Evolutionary conservation across 2,329 filamentous ascomycete species (phyloP).

Genomic region (Alternaria angustiovoidea): DNA sequence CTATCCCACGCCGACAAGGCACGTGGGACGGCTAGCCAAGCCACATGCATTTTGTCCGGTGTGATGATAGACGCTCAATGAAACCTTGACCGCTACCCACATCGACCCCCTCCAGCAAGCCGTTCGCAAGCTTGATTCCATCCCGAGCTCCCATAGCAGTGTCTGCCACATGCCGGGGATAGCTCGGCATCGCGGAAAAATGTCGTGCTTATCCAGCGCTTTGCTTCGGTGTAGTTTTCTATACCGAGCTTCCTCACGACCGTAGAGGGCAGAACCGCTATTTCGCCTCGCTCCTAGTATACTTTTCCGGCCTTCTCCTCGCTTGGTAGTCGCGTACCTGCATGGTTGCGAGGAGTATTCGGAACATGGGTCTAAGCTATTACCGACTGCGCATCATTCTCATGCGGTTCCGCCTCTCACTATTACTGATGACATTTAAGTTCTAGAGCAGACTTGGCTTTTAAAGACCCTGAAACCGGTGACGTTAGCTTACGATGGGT

Average conservation of each 20-base stretch:
- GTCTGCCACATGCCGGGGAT: slow-evolving; percentile 9
- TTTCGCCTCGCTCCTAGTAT: slow-evolving; percentile 9
- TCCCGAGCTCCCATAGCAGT: slow-evolving; percentile 5
- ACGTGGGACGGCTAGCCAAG: slow-evolving; percentile 24
- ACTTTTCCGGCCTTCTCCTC: slow-evolving; percentile 18
- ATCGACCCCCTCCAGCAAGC: slow-evolving; percentile 5
- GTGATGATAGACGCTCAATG: slow-evolving; percentile 4
- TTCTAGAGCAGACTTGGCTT: neutral
- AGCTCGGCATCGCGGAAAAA: slow-evolving; percentile 36
- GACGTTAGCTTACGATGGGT: slow-evolving; percentile 1
- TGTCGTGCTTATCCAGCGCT: slow-evolving; percentile 24
- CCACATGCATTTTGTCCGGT: slow-evolving; percentile 6
- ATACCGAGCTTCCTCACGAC: slow-evolving; percentile 20
- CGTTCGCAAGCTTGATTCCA: slow-evolving; percentile 28
- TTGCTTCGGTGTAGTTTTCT: slow-evolving; percentile 35
- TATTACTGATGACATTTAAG: neutral
- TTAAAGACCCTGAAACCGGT: neutral
- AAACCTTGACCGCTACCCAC: slow-evolving; percentile 7
- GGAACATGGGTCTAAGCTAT: slow-evolving; percentile 1
- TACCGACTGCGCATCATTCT: neutral
- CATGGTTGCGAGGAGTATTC: slow-evolving; percentile 14
- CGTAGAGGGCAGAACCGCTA: slow-evolving; percentile 8
- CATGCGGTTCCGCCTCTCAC: slow-evolving; percentile 4
- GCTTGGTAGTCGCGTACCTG: slow-evolving; percentile 16
- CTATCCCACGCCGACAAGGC: slow-evolving; percentile 34